Base-by-base conservation (phyloP, 1,284 basidiomycete genomes). In the Trichosporon faecale region DNA sequence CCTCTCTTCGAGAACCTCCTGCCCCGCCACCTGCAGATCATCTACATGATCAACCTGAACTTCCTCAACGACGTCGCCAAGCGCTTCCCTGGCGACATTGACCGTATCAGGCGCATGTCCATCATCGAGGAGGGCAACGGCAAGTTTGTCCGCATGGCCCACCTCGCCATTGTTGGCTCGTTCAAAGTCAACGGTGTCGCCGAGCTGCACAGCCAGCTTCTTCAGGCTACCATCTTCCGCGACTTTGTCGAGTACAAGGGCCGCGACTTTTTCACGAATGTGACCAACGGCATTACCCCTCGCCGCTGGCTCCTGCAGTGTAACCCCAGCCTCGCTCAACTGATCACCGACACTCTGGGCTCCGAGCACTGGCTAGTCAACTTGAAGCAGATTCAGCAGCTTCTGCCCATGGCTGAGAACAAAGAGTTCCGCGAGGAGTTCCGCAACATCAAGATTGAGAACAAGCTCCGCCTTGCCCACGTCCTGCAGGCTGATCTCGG, bases 141-240 rank as follows among this genome's bases (percentile, higher is more conserved):
- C 21, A 89, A 95, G 83, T 88, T 92, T 77, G 88, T 96, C 69
- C 88, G 94, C 76, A 96, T 95, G 94, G 93, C 93, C 40, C 74
- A 79, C 69, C 76, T 84, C 29, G 85, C 85, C 66, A 90, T 80
- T 89, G 91, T 85, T 85, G 91, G 85, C 5, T 85, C 83, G 14
- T 85, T 84, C 79, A 94, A 91, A 82, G 79, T 95, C 77, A 97
- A 97, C 78, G 94, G 95, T 80, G 95, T 97, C 25, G 94, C 95
- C n/a, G 94, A 95, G 85, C 89, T 92, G 1, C 86, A 86, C 78
- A 85, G 83, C 23, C 82, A 83, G 70, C 79, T 86, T 21, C 81
- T 86, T 44, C 80, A 85, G 76, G 75, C 82, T n/a, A 94, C 92
- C 18, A 93, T 96, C 79, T 86, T 95, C 83, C 93, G 91, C 77